These are phyloP conservation scores for Boletus vinaceobasis DNA, from an alignment of 768 basidiomycete species.

Conservation along the genomic window DNA sequence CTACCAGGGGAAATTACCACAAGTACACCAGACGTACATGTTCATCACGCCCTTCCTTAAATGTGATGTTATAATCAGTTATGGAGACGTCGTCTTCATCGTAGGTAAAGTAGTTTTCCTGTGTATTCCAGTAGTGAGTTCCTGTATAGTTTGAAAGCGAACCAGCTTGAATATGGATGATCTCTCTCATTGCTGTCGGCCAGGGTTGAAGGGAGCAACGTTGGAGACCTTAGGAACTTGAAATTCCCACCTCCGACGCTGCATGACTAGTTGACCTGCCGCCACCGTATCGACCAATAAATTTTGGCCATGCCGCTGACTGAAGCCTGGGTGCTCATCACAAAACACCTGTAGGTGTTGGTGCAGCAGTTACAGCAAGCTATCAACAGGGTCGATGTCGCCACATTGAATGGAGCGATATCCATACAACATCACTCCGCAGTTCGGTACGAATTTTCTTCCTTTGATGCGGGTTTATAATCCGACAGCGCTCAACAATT, in stretches of 20 bases:
- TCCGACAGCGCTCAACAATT: not conserved
- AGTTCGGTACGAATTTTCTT: not conserved
- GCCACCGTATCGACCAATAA: not conserved
- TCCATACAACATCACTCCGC: not conserved
- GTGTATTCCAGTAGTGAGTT: constrained; percentile 81
- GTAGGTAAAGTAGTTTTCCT: constrained; percentile 64
- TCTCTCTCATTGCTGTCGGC: constrained; percentile 58
- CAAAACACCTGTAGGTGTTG: not conserved
- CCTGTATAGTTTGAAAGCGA: constrained; percentile 62
- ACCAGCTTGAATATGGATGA: constrained; percentile 76
- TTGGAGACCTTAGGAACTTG: not conserved
- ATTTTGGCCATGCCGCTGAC: not conserved
- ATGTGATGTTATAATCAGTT: constrained; percentile 58
- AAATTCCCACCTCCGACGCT: constrained; percentile 5
- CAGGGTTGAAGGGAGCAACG: not conserved
- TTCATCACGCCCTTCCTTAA: constrained; percentile 54
- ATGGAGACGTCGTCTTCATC: constrained; percentile 41
- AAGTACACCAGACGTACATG: constrained; percentile 38
- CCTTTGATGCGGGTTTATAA: not conserved
- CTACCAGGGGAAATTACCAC: not conserved
- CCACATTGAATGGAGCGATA: constrained; percentile 1
- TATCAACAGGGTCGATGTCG: not conserved
- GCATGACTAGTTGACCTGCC: not conserved
- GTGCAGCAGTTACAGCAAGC: constrained; percentile 2
- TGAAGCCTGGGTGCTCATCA: not conserved